Evolutionary conservation across 202 grass and related monocot genomes (phyloP), one percentile per base, ranked within the genome.

Genomic region (Saccharum hybrid): DNA sequence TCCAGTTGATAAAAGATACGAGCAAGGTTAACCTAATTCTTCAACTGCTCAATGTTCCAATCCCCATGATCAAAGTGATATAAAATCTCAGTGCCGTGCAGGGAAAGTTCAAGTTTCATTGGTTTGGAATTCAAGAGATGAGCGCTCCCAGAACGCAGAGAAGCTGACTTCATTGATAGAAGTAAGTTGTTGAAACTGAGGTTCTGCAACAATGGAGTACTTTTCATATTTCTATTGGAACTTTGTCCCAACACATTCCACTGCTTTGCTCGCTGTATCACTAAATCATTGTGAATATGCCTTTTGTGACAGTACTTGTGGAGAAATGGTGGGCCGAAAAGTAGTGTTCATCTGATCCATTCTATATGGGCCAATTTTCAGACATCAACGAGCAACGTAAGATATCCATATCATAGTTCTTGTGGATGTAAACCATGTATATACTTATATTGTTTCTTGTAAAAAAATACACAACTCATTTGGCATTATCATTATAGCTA

Each of bases 311-410:
- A 94, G 92, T 98, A 91, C 80, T 88, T 94, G 77, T 94, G 92
- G 92, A 90, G 42, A 91, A 90, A 87, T 69, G 92, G 90, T 67
- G 96, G 96, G 76, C 80, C 89, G 65, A 91, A 48, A 61, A 84
- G 89, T 85, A 88, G 30, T 63, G 52, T 72, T 31, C 74, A 98
- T 88, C 86, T 98, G 63, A 88, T 98, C 40, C 96, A 98, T 86
- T 98, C 96, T 49, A 75, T 93, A 88, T 98, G 96, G 92, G 90
- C 85, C 23, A 94, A 98, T 83, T 98, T 98, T 90, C 92, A 95
- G 77, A 98, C 96, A 78, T 90, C 95, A 79, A 83, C 78, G 30
- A 93, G 90, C 86, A 98, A 98, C 65, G 95, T 98, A 91, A 86
- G 90, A 82, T 66, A 85, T 38, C 13, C 36, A 61, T 39, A n/a